These are phyloP conservation scores for Pichia rugopelliculosa DNA, from an alignment of 805 yeast species.

Conservation along the genomic window DNA sequence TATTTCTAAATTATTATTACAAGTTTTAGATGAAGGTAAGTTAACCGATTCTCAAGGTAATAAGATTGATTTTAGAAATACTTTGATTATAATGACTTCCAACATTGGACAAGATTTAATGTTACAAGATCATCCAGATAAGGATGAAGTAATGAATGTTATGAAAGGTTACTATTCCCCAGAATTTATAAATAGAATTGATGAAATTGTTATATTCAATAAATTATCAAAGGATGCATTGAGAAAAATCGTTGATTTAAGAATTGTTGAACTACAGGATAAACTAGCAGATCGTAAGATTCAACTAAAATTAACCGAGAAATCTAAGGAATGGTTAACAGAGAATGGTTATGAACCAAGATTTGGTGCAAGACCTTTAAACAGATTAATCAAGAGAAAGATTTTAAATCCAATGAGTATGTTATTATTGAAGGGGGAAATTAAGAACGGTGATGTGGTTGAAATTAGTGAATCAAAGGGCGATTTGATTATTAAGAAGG, in stretches of 20 bases:
- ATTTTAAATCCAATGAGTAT: constrained; percentile 87
- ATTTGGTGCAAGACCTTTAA: constrained; percentile 95
- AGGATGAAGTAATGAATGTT: constrained; percentile 52
- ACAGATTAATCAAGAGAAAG: constrained; percentile 76
- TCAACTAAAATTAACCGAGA: constrained; percentile 40
- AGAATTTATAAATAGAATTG: constrained; percentile 89
- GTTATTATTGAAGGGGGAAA: constrained; percentile 70
- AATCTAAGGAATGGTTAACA: constrained; percentile 72
- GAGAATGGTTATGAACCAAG: constrained; percentile 83
- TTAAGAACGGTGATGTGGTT: constrained; percentile 51
- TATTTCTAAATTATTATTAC: constrained; percentile 81
- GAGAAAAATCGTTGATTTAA: constrained; percentile 73
- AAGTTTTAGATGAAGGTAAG: constrained; percentile 92
- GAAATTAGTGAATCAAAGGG: constrained; percentile 5
- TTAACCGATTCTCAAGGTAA: constrained; percentile 94
- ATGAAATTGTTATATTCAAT: constrained; percentile 90
- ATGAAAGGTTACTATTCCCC: constrained; percentile 81
- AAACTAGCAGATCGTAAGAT: constrained; percentile 77
- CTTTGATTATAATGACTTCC: constrained; percentile 93
- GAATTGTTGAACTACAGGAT: constrained; percentile 74
- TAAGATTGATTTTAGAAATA: constrained; percentile 87
- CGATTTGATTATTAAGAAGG: constrained; percentile 5
- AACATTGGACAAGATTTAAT: constrained; percentile 92
- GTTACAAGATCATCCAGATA: constrained; percentile 59
- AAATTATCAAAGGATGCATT: constrained; percentile 73